Base-by-base conservation (phyloP, 768 basidiomycete species). In the Rhodotorula diobovata region DNA sequence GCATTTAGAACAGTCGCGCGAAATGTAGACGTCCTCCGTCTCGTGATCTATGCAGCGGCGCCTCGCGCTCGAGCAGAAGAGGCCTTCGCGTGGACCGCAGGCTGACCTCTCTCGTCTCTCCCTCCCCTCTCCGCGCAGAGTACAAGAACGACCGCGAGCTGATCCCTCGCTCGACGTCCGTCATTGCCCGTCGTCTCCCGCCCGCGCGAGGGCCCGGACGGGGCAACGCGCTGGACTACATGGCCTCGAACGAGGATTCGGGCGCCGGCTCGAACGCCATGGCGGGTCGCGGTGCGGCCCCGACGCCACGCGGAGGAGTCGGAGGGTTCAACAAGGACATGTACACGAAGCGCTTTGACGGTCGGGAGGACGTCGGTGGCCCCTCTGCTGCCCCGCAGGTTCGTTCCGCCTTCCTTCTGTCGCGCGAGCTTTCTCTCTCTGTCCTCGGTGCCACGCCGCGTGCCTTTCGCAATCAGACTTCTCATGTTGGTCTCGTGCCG, bases 151-250 rank as follows among this genome's bases (percentile, higher is more conserved):
- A 99, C 80, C 86, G 89, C 14, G 85, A 88, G 65, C 87, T 96
- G 77, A 90, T 99, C 56, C 94, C 95, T 15, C 88, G 96, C 58
- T 96, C 95, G 4, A 92, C 95, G 25, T 94, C 94, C 35, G 89
- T 99, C 51, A 83, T 97, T 76, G 91, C 93, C 51, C 93, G 94
- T 76, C 90, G 96, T 46, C 83, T 95, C 61, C 94, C 93, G 41
- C 85, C 92, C 2, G 35, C 35, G 82, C 85, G 35, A 78, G 79
- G 70, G 78, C 79, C 28, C 70, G 80, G 56, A 14, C 76, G 76
- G 5, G 82, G 82, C 11, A 82, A 79, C 56, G 82, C 82, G 0
- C 79, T 80, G 45, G 76, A 81, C 64, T 83, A 83, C 63, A 81
- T 83, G 68, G 76, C 76, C 21, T 75, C 77, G 45, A 51, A 64